Percentiles rank a stretch among this genome's conserved stretches.
Conservation (phyloP, 73 alveolate genomes). For the Paramecium primaurelia region DNA sequence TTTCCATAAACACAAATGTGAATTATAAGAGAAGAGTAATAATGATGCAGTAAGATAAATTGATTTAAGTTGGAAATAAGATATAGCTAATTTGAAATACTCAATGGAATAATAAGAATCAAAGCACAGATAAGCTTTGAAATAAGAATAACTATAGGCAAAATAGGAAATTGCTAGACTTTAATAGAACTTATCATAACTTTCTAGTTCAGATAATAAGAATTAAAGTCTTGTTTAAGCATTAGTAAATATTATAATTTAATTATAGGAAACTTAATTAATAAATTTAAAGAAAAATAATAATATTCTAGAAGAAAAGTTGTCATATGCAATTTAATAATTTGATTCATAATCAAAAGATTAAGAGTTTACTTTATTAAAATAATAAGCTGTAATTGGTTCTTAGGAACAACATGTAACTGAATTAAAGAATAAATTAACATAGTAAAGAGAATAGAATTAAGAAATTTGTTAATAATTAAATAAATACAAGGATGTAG, state of each 20-base stretch:
- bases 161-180: conserved; percentile 8
- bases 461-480: not conserved
- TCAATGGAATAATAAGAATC: not conserved
- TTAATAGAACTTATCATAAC: not conserved
- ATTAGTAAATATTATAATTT: not conserved
- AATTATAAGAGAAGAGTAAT: not conserved
- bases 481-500: not conserved
- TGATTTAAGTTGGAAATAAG: conserved; percentile 37
- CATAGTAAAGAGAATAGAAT: not conserved
- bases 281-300: not conserved
- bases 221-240: not conserved
- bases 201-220: conserved; percentile 28
- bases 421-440: not conserved
- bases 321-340: not conserved
- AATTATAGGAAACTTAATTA: not conserved
- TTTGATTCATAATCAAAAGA: conserved; percentile 30
- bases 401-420: not conserved
- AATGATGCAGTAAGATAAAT: conserved; percentile 11
- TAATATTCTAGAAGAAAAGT: not conserved
- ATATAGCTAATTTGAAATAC: not conserved
- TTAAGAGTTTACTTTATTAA: conserved; percentile 16
- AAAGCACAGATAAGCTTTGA: conserved; percentile 6
- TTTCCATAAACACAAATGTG: not conserved
- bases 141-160: not conserved
- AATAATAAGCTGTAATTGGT: conserved; percentile 33